A percentile compares a stretch with the other conserved stretches of the same genome.
phyloP scores from a whole-genome alignment of 192 early-diverging fungal genomes.

The Geranomyces variabilis region DNA sequence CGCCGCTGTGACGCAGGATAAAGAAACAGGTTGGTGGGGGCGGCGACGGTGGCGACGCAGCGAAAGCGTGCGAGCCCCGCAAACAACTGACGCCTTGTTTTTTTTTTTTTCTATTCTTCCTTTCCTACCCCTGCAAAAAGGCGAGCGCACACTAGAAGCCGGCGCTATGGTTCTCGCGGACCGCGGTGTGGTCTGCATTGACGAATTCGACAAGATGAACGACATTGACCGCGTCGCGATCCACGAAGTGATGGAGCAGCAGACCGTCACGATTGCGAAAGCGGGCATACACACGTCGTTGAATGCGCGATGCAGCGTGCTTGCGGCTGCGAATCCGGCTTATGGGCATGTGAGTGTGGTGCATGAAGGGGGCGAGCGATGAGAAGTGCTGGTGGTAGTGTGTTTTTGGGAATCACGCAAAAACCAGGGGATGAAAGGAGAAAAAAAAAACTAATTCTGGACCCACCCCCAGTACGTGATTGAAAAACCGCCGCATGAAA shows the following conservation, averaged over 20 bases:
- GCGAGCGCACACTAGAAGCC: conserved; percentile 73
- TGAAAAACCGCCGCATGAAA: conserved; percentile 83
- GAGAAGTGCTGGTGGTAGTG: too few relatives aligned
- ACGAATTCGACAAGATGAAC: conserved; percentile 99
- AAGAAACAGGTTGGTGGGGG: conserved; percentile 70
- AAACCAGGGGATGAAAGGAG: too few relatives aligned
- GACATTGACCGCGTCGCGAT: conserved; percentile 97
- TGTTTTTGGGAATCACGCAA: too few relatives aligned
- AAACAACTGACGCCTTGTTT: neutral
- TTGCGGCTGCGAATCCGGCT: conserved; percentile 95
- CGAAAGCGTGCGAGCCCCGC: too few relatives aligned
- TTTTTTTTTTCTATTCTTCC: too few relatives aligned
- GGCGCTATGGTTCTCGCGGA: conserved; percentile 99
- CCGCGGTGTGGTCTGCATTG: conserved; percentile 96
- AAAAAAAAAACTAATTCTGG: too few relatives aligned
- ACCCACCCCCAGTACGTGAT: conserved; percentile 84
- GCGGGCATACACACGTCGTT: conserved; percentile 98
- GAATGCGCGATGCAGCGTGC: conserved; percentile 94
- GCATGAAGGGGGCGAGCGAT: too few relatives aligned
- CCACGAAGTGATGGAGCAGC: conserved; percentile 99
- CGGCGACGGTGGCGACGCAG: too few relatives aligned
- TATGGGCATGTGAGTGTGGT: conserved; percentile 46
- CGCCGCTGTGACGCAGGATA: conserved; percentile 92
- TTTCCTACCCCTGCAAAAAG: neutral
- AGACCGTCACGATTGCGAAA: conserved; percentile 96